A percentile compares a stretch with the other conserved stretches of the same genome.
Conservation (phyloP, 2,329 filamentous ascomycete species). For the Macrophomina tecta region DNA sequence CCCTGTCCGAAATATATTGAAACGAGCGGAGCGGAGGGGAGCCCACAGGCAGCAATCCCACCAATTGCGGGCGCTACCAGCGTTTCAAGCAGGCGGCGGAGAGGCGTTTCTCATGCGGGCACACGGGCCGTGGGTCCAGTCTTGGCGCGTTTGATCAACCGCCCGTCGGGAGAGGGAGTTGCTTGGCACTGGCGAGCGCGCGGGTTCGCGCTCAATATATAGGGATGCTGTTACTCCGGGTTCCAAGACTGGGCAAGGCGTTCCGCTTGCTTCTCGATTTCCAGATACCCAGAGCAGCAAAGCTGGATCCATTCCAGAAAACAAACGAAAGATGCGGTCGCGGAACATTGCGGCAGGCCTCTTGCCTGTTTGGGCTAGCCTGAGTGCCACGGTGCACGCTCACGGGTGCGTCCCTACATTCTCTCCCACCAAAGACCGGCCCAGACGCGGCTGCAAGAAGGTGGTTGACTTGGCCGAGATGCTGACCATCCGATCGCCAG, state of each 20-base stretch:
- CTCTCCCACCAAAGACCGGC: too few species aligned
- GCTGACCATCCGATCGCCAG: not conserved
- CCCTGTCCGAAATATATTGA: slow-evolving; percentile 13
- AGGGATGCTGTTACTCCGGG: not conserved
- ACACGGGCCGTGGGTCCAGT: slow-evolving; percentile 2
- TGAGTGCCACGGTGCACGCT: not conserved
- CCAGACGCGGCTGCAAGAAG: too few species aligned
- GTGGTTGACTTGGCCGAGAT: too few species aligned
- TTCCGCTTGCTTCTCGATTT: not conserved
- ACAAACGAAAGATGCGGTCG: not conserved
- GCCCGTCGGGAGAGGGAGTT: not conserved
- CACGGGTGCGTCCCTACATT: slow-evolving; percentile 4
- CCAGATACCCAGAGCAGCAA: not conserved
- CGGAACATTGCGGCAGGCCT: not conserved
- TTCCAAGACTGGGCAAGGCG: not conserved
- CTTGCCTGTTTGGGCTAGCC: slow-evolving; percentile 19
- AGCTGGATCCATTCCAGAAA: too few species aligned
- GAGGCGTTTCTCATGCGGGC: slow-evolving; percentile 3
- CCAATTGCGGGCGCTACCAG: not conserved
- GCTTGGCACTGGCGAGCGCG: not conserved
- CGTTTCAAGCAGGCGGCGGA: slow-evolving; percentile 5
- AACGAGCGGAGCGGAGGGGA: slow-evolving; percentile 3
- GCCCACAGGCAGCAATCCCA: not conserved
- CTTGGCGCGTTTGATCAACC: slow-evolving; percentile 23
- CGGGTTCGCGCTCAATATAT: not conserved